Conservation (phyloP, 202 grass and related monocot genomes). For the Digitaria exilis region DNA sequence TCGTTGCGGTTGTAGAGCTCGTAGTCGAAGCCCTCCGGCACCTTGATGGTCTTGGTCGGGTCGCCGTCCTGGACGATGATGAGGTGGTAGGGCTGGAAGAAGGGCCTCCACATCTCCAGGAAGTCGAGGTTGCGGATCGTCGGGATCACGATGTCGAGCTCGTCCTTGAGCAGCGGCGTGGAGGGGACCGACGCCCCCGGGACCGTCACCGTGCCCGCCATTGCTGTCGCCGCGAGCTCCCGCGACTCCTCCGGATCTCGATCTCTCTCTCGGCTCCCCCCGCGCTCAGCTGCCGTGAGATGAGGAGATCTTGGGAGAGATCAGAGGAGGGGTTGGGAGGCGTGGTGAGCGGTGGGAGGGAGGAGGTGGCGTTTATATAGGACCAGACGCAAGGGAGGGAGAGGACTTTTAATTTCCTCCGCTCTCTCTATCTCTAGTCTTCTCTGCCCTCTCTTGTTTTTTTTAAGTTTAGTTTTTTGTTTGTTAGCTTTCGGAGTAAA, state of each 20-base stretch:
- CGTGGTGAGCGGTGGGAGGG: constrained; percentile 4
- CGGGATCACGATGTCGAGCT: constrained; percentile 92
- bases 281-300: not conserved
- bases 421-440: not conserved
- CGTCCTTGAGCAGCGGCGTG: constrained; percentile 77
- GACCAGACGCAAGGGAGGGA: not conserved
- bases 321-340: constrained; percentile 10
- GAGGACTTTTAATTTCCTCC: not conserved
- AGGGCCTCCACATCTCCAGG: constrained; percentile 90
- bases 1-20: constrained; percentile 98
- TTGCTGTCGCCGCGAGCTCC: constrained; percentile 2
- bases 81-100: constrained; percentile 89
- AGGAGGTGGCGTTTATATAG: constrained; percentile 28
- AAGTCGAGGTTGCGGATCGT: constrained; percentile 92
- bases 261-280: constrained; percentile 14
- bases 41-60: constrained; percentile 68
- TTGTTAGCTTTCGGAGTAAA: not conserved
- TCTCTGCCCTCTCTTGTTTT: not conserved
- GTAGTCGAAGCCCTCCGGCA: constrained; percentile 92
- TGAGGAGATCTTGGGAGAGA: constrained; percentile 7
- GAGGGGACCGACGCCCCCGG: constrained; percentile 49
- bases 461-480: not conserved
- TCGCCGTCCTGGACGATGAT: constrained; percentile 98
- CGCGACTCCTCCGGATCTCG: constrained; percentile 14
- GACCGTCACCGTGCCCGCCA: constrained; percentile 59